Evolutionary conservation across 257 asterid species (phyloP), one percentile per base, ranked within the genome.

Genomic region (Catharanthus roseus): DNA sequence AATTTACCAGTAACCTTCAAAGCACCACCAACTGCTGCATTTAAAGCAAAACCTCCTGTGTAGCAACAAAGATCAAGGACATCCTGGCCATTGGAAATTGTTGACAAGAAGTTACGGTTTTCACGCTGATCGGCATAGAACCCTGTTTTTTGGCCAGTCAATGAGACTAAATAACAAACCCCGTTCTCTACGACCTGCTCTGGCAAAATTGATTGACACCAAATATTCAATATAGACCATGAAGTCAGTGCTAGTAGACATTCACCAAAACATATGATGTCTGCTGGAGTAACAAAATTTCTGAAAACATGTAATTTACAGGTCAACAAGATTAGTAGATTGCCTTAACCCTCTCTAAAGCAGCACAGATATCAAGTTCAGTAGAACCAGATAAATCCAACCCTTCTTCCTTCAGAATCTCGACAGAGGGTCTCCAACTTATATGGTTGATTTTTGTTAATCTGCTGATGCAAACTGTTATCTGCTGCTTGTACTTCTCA

Each of bases 81-180:
- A 70, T 74, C 83, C 80, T 74, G 86, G 68, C 96, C 92, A 68
- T 84, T 68, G 24, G 96, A 91, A 75, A 93, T 85, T 66, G 97
- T 82, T 55, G 96, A 88, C 76, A 93, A 78, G 74, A 86, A 91
- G 58, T 72, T 81, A 39, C 99, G 96, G 75, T 83, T 93, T 72
- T 93, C 97, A 70, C 97, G 97, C 81, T 93, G 99, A 84, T 91
- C 99, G 2, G 97, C 97, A 69, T 91, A 93, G 83, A 93, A 93
- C 36, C 99, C 99, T 0, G 99, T 91, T 80, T 93, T 93, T 73
- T 93, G 99, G 60, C 99, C 99, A 74, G 87, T 96, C 77, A 82
- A 73, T n/a, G 96, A 91, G 71, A 93, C 79, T 70, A 88, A 77
- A 85, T 93, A 91, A 72, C 87, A 85, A 66, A 91, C 70, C 38